Conservation (phyloP, 2,329 filamentous ascomycete genomes). For the Colletotrichum sp. region DNA sequence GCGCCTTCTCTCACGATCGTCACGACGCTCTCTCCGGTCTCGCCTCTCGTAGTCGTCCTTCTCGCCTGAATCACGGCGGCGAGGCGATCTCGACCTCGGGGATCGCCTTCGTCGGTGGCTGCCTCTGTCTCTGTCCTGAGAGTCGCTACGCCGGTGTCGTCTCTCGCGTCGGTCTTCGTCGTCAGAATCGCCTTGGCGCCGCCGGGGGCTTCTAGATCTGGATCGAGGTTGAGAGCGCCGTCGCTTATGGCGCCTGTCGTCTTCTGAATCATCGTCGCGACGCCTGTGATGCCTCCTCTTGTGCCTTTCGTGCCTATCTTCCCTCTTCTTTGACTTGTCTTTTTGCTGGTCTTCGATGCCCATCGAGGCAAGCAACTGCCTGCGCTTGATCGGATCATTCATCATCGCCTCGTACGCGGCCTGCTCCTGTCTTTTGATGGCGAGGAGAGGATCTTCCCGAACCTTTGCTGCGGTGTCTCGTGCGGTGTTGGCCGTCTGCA, state of each 20-base stretch:
- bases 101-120: slow-evolving; percentile 10
- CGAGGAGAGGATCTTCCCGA: slow-evolving; percentile 86
- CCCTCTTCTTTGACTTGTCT: slow-evolving; percentile 38
- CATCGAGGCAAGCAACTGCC: slow-evolving; percentile 70
- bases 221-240: slow-evolving; percentile 46
- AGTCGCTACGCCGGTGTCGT: slow-evolving; percentile 15
- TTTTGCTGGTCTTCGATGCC: slow-evolving; percentile 54
- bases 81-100: slow-evolving; percentile 10
- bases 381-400: slow-evolving; percentile 73
- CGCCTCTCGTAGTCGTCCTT: neutral
- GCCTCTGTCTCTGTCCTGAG: slow-evolving; percentile 14
- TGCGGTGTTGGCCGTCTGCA: slow-evolving; percentile 73
- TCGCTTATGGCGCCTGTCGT: slow-evolving; percentile 42
- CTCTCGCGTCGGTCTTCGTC: slow-evolving; percentile 23
- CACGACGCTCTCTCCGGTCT: slow-evolving; percentile 24
- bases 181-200: slow-evolving; percentile 23
- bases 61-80: slow-evolving; percentile 15
- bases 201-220: slow-evolving; percentile 46
- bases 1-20: slow-evolving; percentile 34
- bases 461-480: slow-evolving; percentile 87
- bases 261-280: slow-evolving; percentile 45
- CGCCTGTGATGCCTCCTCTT: slow-evolving; percentile 44
- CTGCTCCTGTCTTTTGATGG: slow-evolving; percentile 92
- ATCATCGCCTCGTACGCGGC: slow-evolving; percentile 81
- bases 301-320: slow-evolving; percentile 53